Evolutionary conservation across 2,329 filamentous ascomycete genomes (phyloP).

Genomic region (Aspergillus aculeatus): DNA sequence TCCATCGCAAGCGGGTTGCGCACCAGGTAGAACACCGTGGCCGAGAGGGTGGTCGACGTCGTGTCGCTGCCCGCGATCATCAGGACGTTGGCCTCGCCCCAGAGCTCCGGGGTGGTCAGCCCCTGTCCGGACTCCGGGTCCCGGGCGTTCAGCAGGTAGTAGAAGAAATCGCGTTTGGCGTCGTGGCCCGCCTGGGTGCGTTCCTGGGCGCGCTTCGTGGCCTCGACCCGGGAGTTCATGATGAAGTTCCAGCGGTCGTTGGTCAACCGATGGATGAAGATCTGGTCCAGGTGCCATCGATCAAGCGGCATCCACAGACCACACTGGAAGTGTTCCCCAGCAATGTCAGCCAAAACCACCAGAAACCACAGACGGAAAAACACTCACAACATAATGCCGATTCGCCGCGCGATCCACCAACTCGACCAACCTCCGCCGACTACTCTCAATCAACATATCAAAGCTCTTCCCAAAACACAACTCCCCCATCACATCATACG

Average conservation of each 20-base stretch:
- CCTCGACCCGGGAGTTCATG: slow-evolving; percentile 66
- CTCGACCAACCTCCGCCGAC: slow-evolving; percentile 62
- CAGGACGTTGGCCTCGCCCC: slow-evolving; percentile 69
- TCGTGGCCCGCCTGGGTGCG: slow-evolving; percentile 59
- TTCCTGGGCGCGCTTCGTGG: slow-evolving; percentile 63
- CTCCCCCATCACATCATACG: slow-evolving; percentile 54
- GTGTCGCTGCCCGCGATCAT: slow-evolving; percentile 73
- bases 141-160: slow-evolving; percentile 68
- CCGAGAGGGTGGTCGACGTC: slow-evolving; percentile 61
- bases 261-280: slow-evolving; percentile 67
- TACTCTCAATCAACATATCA: slow-evolving; percentile 47
- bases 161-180: slow-evolving; percentile 72
- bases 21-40: slow-evolving; percentile 42
- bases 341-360: too few species aligned
- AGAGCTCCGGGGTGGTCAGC: slow-evolving; percentile 65
- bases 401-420: slow-evolving; percentile 68
- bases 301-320: slow-evolving; percentile 70
- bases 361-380: not conserved
- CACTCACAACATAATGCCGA: slow-evolving; percentile 64
- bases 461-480: slow-evolving; percentile 54
- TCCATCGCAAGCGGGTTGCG: slow-evolving; percentile 33
- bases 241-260: slow-evolving; percentile 68
- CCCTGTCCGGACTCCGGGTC: slow-evolving; percentile 69
- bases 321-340: slow-evolving; percentile 49
- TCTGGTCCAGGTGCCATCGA: slow-evolving; percentile 64